Percentiles rank a stretch among this genome's conserved stretches.
These are phyloP conservation scores for Raffaelea deltoideospora DNA, from an alignment of 2,329 filamentous ascomycete genomes.

Conservation along the genomic window DNA sequence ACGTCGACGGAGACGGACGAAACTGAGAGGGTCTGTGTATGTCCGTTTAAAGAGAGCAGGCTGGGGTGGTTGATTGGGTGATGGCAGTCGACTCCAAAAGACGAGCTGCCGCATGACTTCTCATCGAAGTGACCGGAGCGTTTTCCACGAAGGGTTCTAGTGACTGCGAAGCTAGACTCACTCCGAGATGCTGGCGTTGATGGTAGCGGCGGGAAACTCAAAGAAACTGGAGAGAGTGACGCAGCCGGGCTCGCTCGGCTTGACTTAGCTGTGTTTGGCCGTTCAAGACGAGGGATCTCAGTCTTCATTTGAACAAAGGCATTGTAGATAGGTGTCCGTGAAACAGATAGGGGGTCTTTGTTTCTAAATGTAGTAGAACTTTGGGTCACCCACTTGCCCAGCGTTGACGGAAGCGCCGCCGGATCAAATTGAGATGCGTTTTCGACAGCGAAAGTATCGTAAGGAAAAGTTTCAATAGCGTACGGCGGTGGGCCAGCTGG, in stretches of 20 bases:
- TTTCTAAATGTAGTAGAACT: slow-evolving; percentile 81
- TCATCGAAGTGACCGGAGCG: slow-evolving; percentile 84
- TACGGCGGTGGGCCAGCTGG: slow-evolving; percentile 81
- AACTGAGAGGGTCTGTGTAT: slow-evolving; percentile 42
- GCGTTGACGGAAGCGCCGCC: slow-evolving; percentile 50
- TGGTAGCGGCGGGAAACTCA: slow-evolving; percentile 60
- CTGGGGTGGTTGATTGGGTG: slow-evolving; percentile 53
- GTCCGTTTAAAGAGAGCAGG: slow-evolving; percentile 51
- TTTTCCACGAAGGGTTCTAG: slow-evolving; percentile 81
- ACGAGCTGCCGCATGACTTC: slow-evolving; percentile 76
- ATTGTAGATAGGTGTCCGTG: slow-evolving; percentile 66
- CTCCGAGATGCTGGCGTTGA: slow-evolving; percentile 71
- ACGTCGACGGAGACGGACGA: slow-evolving; percentile 47
- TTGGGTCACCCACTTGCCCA: slow-evolving; percentile 76
- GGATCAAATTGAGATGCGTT: slow-evolving; percentile 66
- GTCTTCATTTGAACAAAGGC: slow-evolving; percentile 68
- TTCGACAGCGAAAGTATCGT: slow-evolving; percentile 80
- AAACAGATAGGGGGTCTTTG: slow-evolving; percentile 32
- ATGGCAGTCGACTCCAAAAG: slow-evolving; percentile 65
- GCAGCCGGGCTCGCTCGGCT: slow-evolving; percentile 45
- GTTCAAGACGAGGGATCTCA: slow-evolving; percentile 51
- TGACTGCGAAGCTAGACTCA: slow-evolving; percentile 80
- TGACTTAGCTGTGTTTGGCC: slow-evolving; percentile 62
- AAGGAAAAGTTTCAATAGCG: slow-evolving; percentile 82
- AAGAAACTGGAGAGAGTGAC: slow-evolving; percentile 62